Conservation (phyloP, 2,329 filamentous ascomycete species). For the Raffaelea deltoideospora region DNA sequence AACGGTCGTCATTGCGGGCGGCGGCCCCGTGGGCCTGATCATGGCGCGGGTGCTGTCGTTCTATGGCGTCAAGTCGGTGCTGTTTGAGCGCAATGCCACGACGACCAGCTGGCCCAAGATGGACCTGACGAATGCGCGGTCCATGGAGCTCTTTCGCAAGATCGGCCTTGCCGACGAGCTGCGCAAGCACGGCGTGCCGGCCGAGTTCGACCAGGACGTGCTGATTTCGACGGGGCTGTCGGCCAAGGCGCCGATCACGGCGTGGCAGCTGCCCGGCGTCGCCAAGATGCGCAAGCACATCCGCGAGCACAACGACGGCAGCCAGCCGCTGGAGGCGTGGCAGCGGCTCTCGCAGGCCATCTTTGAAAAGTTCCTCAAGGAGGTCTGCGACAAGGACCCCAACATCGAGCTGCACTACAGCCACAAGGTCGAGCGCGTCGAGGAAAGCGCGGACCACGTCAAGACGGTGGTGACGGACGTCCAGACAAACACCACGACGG, state of each 20-base stretch:
- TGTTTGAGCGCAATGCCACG: conserved; percentile 4
- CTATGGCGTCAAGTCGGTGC: conserved; percentile 1
- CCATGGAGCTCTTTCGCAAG: conserved; percentile 16
- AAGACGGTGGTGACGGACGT: neutral
- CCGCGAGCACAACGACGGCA: conserved; percentile 16
- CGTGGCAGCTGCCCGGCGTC: conserved; percentile 7
- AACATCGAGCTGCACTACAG: conserved; percentile 15
- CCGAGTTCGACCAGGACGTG: conserved; percentile 8
- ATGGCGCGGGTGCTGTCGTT: conserved; percentile 1
- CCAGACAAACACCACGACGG: neutral
- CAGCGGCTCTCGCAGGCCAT: conserved; percentile 18
- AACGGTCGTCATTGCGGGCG: conserved; percentile 3
- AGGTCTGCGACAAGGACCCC: conserved; percentile 9
- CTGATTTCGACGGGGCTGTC: conserved; percentile 9
- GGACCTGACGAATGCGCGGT: conserved; percentile 16
- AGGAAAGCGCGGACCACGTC: neutral
- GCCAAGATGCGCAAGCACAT: conserved; percentile 11
- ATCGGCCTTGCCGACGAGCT: conserved; percentile 15
- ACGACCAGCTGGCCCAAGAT: conserved; percentile 20
- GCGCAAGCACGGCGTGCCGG: conserved; percentile 7
- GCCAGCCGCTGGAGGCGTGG: conserved; percentile 15
- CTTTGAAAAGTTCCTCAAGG: conserved; percentile 19
- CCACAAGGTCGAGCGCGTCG: conserved; percentile 1
- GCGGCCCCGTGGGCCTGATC: conserved; percentile 4
- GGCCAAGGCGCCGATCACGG: conserved; percentile 5